These are phyloP conservation scores for Graphium sp. DNA, from an alignment of 2,329 filamentous ascomycete species.

Conservation along the genomic window DNA sequence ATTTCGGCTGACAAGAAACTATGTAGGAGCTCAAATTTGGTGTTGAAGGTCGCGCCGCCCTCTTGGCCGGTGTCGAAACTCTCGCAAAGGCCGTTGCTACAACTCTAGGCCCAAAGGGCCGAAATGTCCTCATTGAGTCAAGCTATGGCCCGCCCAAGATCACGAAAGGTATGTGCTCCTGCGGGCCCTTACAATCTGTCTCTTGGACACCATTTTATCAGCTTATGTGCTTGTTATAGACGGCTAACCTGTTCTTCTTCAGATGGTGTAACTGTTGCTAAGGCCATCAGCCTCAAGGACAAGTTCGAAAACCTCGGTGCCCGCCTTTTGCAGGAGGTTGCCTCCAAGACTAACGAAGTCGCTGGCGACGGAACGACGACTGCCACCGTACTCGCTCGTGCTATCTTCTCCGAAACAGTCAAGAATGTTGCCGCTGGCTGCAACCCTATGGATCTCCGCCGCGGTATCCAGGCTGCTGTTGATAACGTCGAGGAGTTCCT, in stretches of 20 bases:
- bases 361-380: slow-evolving; percentile 98
- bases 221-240: no score
- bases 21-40: slow-evolving; percentile 94
- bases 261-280: slow-evolving; percentile 84
- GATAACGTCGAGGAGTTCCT: slow-evolving; percentile 89
- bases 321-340: slow-evolving; percentile 90
- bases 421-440: slow-evolving; percentile 99
- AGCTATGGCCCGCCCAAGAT: slow-evolving; percentile 99
- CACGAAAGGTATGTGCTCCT: slow-evolving; percentile 88
- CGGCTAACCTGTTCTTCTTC: slow-evolving; percentile 9
- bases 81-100: slow-evolving; percentile 91
- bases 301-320: slow-evolving; percentile 99
- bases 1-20: slow-evolving; percentile 5
- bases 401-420: slow-evolving; percentile 99
- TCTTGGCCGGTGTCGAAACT: slow-evolving; percentile 90
- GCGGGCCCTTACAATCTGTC: no score
- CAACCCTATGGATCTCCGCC: slow-evolving; percentile 98
- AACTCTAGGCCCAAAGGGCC: slow-evolving; percentile 92
- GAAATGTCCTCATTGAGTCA: slow-evolving; percentile 96
- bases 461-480: slow-evolving; percentile 92
- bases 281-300: slow-evolving; percentile 85
- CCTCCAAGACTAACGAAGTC: slow-evolving; percentile 97
- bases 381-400: slow-evolving; percentile 87
- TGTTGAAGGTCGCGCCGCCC: slow-evolving; percentile 76
- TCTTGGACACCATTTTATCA: no score